Evolutionary conservation across 306 rosid genomes (phyloP).

Genomic region (Comarum palustre): DNA sequence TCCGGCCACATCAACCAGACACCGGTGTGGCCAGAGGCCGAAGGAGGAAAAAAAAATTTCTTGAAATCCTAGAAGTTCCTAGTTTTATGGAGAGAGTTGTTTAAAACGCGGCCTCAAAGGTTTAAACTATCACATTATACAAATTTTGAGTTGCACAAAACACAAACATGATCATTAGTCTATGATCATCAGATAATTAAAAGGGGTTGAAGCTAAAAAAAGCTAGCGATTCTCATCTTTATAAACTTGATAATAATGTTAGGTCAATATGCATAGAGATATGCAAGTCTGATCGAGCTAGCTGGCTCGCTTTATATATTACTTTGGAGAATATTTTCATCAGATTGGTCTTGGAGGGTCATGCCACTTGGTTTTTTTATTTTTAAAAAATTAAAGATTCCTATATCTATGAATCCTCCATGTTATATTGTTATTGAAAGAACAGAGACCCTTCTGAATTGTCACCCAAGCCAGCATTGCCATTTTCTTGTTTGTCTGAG

Average conservation of each 20-base stretch:
- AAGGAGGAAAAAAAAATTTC: too few species aligned
- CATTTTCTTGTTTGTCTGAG: constrained; percentile 16
- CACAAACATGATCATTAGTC: constrained; percentile 34
- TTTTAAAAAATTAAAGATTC: background rate
- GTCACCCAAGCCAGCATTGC: constrained; percentile 1
- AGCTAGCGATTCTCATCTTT: constrained; percentile 20
- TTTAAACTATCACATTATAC: background rate
- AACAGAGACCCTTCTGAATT: constrained; percentile 9
- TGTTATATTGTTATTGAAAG: background rate
- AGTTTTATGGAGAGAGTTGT: too few species aligned
- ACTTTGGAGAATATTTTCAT: constrained; percentile 24
- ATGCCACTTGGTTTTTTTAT: background rate
- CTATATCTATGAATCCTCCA: background rate
- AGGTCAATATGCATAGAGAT: constrained; percentile 7
- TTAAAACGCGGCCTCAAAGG: background rate
- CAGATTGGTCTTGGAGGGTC: constrained; percentile 25
- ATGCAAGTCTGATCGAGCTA: constrained; percentile 21
- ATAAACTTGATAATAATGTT: constrained; percentile 7
- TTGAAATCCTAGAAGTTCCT: too few species aligned
- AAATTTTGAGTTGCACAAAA: constrained; percentile 6
- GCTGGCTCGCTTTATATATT: constrained; percentile 10
- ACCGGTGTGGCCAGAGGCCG: too few species aligned
- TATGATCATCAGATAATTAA: constrained; percentile 35
- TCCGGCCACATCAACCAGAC: too few species aligned
- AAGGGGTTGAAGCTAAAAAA: constrained; percentile 21